Evolutionary conservation across 2,329 filamentous ascomycete genomes (phyloP).

Genomic region (Alternaria sp.): DNA sequence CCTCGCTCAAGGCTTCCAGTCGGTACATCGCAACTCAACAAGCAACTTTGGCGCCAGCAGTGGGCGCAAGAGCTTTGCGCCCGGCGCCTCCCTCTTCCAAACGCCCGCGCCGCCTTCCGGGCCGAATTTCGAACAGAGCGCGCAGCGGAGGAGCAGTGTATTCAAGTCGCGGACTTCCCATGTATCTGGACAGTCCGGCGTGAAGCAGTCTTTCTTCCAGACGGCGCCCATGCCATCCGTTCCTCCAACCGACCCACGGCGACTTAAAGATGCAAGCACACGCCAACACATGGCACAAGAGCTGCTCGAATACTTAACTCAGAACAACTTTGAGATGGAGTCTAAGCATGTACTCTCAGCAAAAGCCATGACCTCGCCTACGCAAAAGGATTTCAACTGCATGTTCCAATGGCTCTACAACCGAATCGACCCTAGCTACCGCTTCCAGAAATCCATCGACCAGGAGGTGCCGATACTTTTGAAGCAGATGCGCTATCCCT

Average conservation of each 20-base stretch:
- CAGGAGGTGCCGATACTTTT: constrained; percentile 91
- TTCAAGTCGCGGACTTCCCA: constrained; percentile 66
- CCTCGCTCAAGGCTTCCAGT: constrained; percentile 81
- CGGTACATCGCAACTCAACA: constrained; percentile 83
- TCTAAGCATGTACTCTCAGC: constrained; percentile 94
- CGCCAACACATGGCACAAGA: constrained; percentile 87
- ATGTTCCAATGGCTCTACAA: constrained; percentile 99
- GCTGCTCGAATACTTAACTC: constrained; percentile 86
- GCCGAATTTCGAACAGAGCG: constrained; percentile 63
- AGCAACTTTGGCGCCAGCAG: constrained; percentile 68
- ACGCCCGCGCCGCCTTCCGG: constrained; percentile 57
- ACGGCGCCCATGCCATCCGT: constrained; percentile 82
- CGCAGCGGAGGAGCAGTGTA: constrained; percentile 77
- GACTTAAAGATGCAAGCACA: constrained; percentile 80
- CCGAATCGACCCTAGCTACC: constrained; percentile 91
- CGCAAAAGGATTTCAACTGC: constrained; percentile 96
- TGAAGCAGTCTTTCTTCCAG: constrained; percentile 93
- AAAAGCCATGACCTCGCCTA: constrained; percentile 91
- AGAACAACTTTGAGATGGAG: constrained; percentile 96
- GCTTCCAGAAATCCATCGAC: constrained; percentile 93
- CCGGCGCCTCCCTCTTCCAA: constrained; percentile 59
- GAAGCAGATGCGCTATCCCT: constrained; percentile 93
- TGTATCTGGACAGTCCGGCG: constrained; percentile 69
- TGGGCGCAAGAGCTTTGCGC: constrained; percentile 75
- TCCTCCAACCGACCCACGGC: constrained; percentile 84